These are phyloP conservation scores for Aspergillus leporis DNA, from an alignment of 495 filamentous ascomycete genomes.

Conservation along the genomic window DNA sequence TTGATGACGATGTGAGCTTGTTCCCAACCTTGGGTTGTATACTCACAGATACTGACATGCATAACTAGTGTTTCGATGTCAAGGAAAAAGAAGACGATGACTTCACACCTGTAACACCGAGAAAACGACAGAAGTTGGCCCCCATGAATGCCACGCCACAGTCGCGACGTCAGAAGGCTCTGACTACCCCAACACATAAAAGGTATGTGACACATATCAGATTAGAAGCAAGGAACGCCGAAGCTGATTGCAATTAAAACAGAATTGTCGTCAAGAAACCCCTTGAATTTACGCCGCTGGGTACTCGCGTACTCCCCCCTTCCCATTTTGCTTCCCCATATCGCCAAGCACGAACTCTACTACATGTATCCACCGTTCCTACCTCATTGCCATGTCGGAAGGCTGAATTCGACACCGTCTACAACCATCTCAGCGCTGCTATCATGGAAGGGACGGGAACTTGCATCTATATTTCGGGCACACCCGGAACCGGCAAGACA, in stretches of 20 bases:
- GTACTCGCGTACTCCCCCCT: conserved; percentile 81
- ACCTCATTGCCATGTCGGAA: conserved; percentile 88
- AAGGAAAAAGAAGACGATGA: conserved; percentile 52
- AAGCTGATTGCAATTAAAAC: conserved; percentile 9
- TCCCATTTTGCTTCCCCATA: conserved; percentile 79
- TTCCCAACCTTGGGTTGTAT: background rate
- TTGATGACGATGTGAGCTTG: conserved; percentile 51
- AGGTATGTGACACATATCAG: conserved; percentile 39
- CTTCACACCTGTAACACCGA: conserved; percentile 55
- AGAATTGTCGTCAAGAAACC: conserved; percentile 84
- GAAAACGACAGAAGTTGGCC: conserved; percentile 55
- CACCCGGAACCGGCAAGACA: conserved; percentile 97
- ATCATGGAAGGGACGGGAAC: conserved; percentile 91
- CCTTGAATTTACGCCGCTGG: conserved; percentile 91
- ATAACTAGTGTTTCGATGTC: conserved; percentile 36
- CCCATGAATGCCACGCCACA: conserved; percentile 59
- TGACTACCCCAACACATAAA: conserved; percentile 72
- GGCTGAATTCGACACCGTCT: conserved; percentile 86
- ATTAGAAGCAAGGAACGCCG: background rate
- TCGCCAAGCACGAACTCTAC: conserved; percentile 80
- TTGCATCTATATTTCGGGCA: conserved; percentile 99
- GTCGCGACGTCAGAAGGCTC: conserved; percentile 51
- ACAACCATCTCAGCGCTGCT: conserved; percentile 88
- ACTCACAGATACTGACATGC: conserved; percentile 15
- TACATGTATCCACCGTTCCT: conserved; percentile 94